Conservation (phyloP, 2,329 filamentous ascomycete species). For the Phoma sp. region DNA sequence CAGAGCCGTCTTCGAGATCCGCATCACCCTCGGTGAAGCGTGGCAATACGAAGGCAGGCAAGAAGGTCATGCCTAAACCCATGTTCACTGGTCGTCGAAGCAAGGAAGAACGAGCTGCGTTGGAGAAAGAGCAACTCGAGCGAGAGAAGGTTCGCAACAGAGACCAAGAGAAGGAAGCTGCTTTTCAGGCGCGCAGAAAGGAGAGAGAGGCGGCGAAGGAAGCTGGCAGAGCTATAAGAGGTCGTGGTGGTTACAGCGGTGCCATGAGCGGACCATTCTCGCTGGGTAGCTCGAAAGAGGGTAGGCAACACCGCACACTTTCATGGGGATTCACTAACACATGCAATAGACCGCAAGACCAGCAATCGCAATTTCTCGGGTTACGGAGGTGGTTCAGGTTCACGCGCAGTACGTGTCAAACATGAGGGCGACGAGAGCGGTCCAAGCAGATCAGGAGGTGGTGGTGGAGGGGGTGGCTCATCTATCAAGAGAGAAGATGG, state of each 20-base stretch:
- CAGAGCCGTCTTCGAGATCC: conserved; percentile 37
- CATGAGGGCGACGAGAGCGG: conserved; percentile 36
- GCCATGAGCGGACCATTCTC: conserved; percentile 53
- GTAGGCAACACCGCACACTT: conserved; percentile 16
- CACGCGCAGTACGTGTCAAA: conserved; percentile 40
- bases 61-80: conserved; percentile 43
- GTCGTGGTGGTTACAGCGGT: conserved; percentile 52
- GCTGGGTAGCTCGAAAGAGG: conserved; percentile 35
- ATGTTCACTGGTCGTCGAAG: conserved; percentile 53
- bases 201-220: conserved; percentile 26
- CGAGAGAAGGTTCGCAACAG: conserved; percentile 47
- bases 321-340: conserved; percentile 7
- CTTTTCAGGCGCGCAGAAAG: conserved; percentile 20
- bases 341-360: conserved; percentile 28
- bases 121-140: conserved; percentile 48
- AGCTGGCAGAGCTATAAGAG: conserved; percentile 34
- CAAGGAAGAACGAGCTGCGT: conserved; percentile 52
- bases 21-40: conserved; percentile 39
- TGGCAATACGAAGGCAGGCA: conserved; percentile 33
- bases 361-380: conserved; percentile 29
- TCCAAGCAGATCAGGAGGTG: conserved; percentile 24
- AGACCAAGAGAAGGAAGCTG: conserved; percentile 37
- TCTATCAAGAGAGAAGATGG: conserved; percentile 43
- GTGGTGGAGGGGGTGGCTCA: conserved; percentile 19
- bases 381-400: conserved; percentile 37